A percentile compares a stretch with the other conserved stretches of the same genome.
phyloP scores from a whole-genome alignment of 257 asterid species.

The Fraxinus anomala region DNA sequence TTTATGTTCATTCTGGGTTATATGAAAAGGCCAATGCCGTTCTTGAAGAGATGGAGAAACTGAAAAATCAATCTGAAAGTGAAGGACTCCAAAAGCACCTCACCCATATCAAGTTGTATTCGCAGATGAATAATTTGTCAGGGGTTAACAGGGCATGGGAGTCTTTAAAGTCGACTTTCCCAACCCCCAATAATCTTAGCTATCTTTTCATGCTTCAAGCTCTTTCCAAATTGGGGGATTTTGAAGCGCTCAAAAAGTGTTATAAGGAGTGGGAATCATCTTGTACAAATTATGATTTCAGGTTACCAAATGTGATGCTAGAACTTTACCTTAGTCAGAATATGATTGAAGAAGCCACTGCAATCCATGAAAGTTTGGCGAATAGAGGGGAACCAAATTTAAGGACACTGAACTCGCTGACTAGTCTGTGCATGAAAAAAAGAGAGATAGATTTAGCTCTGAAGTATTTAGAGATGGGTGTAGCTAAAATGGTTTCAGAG shows the following conservation, averaged over 20 bases:
- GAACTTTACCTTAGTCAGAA: constrained; percentile 50
- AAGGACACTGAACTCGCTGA: constrained; percentile 46
- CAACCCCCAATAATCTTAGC: constrained; percentile 36
- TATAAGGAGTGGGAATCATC: constrained; percentile 65
- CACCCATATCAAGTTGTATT: constrained; percentile 51
- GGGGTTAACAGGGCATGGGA: constrained; percentile 63
- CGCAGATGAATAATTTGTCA: constrained; percentile 48
- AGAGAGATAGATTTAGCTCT: constrained; percentile 57
- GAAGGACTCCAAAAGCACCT: constrained; percentile 34
- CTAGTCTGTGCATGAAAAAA: constrained; percentile 44
- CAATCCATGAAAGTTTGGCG: constrained; percentile 39
- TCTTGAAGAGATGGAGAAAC: constrained; percentile 53
- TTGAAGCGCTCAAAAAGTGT: constrained; percentile 48
- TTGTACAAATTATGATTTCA: constrained; percentile 42
- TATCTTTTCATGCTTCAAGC: constrained; percentile 49
- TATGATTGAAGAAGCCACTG: constrained; percentile 66
- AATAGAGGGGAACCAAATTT: constrained; percentile 46
- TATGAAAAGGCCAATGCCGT: constrained; percentile 46
- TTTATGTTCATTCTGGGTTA: constrained; percentile 48
- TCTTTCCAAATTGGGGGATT: constrained; percentile 51
- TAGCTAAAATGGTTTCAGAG: constrained; percentile 31
- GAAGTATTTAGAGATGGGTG: constrained; percentile 62
- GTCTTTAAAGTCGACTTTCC: constrained; percentile 32
- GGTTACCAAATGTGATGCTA: constrained; percentile 64
- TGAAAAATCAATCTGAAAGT: constrained; percentile 24